Percentiles rank a stretch among this genome's conserved stretches.
Evolutionary conservation across 352 stramenopile genomes (phyloP).

Genomic region (Phytopythium boreale): DNA sequence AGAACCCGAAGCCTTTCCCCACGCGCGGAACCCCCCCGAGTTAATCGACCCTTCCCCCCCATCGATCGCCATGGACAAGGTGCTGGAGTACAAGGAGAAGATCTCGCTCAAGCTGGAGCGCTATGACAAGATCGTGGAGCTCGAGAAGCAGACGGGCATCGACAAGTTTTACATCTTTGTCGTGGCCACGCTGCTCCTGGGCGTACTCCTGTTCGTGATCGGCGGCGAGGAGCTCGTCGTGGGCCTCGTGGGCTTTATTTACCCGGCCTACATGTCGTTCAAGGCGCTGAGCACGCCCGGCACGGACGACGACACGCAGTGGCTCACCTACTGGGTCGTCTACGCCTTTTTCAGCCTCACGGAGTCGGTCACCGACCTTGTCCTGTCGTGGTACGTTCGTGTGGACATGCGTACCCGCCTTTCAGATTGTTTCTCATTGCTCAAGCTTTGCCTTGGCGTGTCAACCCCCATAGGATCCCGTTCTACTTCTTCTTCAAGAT

Average conservation of each 20-base stretch:
- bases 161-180: conserved; percentile 89
- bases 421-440: conserved; percentile 1
- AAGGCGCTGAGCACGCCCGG: conserved; percentile 80
- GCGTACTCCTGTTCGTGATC: conserved; percentile 76
- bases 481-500: conserved; percentile 90
- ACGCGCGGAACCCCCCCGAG: neutral
- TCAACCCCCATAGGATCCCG: conserved; percentile 39
- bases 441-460: conserved; percentile 1
- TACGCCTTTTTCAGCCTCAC: conserved; percentile 97
- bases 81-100: conserved; percentile 82
- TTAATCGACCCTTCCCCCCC: neutral
- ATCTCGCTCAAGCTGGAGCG: conserved; percentile 76
- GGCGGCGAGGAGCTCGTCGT: conserved; percentile 75
- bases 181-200: conserved; percentile 34
- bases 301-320: conserved; percentile 83
- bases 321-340: conserved; percentile 93
- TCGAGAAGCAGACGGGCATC: conserved; percentile 83
- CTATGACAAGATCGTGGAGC: conserved; percentile 80
- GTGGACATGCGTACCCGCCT: neutral
- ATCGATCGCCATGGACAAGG: conserved; percentile 61
- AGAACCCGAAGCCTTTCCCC: conserved; percentile 21
- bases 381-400: conserved; percentile 66
- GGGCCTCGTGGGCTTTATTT: conserved; percentile 85
- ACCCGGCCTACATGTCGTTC: conserved; percentile 88
- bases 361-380: conserved; percentile 83